Evolutionary conservation across 345 rosid species (phyloP).

Genomic region (Eucalyptus sp.): DNA sequence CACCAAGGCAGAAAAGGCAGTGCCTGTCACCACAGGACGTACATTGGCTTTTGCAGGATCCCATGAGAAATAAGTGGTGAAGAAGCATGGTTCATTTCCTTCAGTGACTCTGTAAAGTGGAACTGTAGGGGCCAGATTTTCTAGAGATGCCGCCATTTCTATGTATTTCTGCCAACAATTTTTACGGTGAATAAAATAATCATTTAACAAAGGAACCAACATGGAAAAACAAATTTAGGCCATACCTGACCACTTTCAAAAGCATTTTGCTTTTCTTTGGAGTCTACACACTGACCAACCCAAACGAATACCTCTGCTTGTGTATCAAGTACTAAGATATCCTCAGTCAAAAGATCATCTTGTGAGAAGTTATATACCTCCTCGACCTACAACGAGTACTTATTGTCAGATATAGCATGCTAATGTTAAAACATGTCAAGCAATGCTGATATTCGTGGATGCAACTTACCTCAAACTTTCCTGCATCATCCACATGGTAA

Average conservation of each 20-base stretch:
- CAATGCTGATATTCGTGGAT: not conserved
- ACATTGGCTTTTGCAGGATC: constrained; percentile 77
- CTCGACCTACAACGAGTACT: constrained; percentile 45
- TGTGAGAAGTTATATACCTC: constrained; percentile 88
- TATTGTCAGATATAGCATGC: not conserved
- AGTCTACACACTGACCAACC: constrained; percentile 82
- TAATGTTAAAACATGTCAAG: not conserved
- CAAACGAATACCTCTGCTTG: constrained; percentile 94
- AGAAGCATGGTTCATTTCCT: constrained; percentile 95
- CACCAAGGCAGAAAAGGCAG: not conserved
- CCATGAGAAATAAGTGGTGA: constrained; percentile 83
- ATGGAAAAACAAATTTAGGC: not conserved
- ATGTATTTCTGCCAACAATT: constrained; percentile 59
- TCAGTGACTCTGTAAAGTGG: constrained; percentile 88
- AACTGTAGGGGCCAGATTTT: constrained; percentile 67
- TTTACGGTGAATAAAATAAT: not conserved
- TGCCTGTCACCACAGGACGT: constrained; percentile 8
- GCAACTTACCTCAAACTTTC: constrained; percentile 84
- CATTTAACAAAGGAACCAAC: not conserved
- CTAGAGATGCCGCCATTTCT: constrained; percentile 61
- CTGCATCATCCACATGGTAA: constrained; percentile 29
- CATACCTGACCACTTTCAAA: constrained; percentile 86
- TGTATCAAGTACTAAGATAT: constrained; percentile 79
- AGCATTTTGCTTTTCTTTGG: constrained; percentile 76
- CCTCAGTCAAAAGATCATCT: constrained; percentile 94